Base-by-base conservation (phyloP, 352 stramenopile species). In the Thalassiosira sp. region DNA sequence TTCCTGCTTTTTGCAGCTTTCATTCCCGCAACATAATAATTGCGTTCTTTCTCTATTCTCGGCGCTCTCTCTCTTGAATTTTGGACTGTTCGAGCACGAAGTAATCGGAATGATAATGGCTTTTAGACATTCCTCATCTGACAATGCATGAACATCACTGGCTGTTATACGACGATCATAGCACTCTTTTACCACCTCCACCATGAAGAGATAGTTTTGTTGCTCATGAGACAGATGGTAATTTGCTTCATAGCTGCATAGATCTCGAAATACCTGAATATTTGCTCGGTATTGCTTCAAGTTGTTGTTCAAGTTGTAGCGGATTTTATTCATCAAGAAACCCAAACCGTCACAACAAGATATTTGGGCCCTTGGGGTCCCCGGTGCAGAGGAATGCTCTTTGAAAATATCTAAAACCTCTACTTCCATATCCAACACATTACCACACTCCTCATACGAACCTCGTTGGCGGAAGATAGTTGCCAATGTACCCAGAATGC, bases 181-280 rank as follows among this genome's bases (percentile, higher is more conserved):
- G 7, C 15, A 13, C 40, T 13, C 40, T 18, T 48, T 16, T 2
- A 48, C 33, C 33, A 40, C 33, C 33, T 40, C 33, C 11, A 40
- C 33, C 33, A 40, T 40, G 11, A 11, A 40, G 33, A 48, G 40
- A 48, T 48, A 48, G 16, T 20, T 48, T 18, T 48, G 40, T 48
- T 48, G 5, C 13, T 48, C 40, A 13, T 18, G 13, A 16, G 40
- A 48, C 13, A 48, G 40, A 5, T 16, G 40, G 13, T 48, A 48
- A 48, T 48, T 48, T 48, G 40, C 40, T 48, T 48, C 40, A 16
- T 48, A 16, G 2, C 7, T 16, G 13, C 40, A 48, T 18, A 48
- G 40, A 48, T 48, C 40, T 48, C 40, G 40, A 48, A 48, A 48
- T 18, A 48, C 40, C 40, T 48, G 40, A 16, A 48, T 48, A 16